Conservation (phyloP, 208 protist genomes). For the Endotrypanum monterogeii region DNA sequence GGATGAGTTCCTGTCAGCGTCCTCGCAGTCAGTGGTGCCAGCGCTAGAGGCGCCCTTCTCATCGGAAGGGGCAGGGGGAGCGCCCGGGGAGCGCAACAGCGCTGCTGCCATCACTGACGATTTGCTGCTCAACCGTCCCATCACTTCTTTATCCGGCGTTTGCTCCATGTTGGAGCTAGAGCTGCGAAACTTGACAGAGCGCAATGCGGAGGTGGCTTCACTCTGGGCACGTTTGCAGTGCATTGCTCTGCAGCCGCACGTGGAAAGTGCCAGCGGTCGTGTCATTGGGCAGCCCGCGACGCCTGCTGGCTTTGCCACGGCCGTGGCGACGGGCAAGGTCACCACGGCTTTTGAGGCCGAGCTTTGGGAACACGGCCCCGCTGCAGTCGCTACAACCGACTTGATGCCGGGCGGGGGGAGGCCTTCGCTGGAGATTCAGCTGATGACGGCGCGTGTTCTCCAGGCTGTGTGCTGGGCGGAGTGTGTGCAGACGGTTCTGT, state of each 20-base stretch:
- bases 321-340: background rate
- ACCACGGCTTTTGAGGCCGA: constrained; percentile 7
- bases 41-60: background rate
- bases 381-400: background rate
- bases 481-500: constrained; percentile 32
- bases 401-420: background rate
- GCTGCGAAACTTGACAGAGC: constrained; percentile 13
- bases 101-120: background rate
- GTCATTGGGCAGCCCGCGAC: background rate
- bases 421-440: constrained; percentile 8
- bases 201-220: constrained; percentile 20
- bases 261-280: background rate
- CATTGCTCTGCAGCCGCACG: background rate
- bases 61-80: background rate
- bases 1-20: background rate
- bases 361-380: background rate
- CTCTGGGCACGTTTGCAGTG: constrained; percentile 32
- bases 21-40: constrained; percentile 3
- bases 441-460: constrained; percentile 28
- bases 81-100: background rate
- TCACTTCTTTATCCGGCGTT: constrained; percentile 23
- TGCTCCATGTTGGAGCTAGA: constrained; percentile 31
- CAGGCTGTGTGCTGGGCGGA: constrained; percentile 34
- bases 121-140: constrained; percentile 10
- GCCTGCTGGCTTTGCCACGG: background rate